A percentile compares a stretch with the other conserved stretches of the same genome.
Conservation (phyloP, 108 stramenopile species). For the Discostella pseudostelligera region DNA sequence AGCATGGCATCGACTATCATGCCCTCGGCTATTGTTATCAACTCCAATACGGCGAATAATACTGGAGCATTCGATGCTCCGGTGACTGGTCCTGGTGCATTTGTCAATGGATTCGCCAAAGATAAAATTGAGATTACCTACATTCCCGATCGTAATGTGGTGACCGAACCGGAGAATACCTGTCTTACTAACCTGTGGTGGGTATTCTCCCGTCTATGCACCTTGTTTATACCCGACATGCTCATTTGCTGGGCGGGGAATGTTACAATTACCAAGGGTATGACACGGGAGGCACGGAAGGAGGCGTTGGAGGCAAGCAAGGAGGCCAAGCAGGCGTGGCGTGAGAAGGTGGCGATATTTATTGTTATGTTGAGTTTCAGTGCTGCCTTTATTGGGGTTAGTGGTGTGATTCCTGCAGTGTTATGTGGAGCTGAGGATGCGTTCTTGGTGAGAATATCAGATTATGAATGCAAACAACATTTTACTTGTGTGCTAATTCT, state of each 20-base stretch:
- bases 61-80: background rate
- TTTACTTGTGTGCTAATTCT: background rate
- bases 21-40: slow-evolving; percentile 25
- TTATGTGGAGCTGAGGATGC: slow-evolving; percentile 40
- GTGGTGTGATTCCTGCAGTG: slow-evolving; percentile 49
- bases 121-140: slow-evolving; percentile 43
- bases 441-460: slow-evolving; percentile 30
- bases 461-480: background rate
- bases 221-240: slow-evolving; percentile 28
- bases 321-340: slow-evolving; percentile 47
- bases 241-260: slow-evolving; percentile 26
- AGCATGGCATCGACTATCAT: slow-evolving; percentile 39
- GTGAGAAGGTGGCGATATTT: slow-evolving; percentile 53
- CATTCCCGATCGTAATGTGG: slow-evolving; percentile 44
- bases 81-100: slow-evolving; percentile 21
- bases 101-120: slow-evolving; percentile 8
- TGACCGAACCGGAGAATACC: slow-evolving; percentile 13
- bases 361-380: slow-evolving; percentile 33
- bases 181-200: slow-evolving; percentile 26
- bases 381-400: slow-evolving; percentile 43
- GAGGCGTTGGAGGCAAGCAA: slow-evolving; percentile 10
- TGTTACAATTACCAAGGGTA: slow-evolving; percentile 14
- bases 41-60: background rate
- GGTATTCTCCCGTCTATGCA: slow-evolving; percentile 36
- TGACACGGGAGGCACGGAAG: slow-evolving; percentile 8